phyloP scores from a whole-genome alignment of 116 monocot genomes.

The Cymodocea nodosa region DNA sequence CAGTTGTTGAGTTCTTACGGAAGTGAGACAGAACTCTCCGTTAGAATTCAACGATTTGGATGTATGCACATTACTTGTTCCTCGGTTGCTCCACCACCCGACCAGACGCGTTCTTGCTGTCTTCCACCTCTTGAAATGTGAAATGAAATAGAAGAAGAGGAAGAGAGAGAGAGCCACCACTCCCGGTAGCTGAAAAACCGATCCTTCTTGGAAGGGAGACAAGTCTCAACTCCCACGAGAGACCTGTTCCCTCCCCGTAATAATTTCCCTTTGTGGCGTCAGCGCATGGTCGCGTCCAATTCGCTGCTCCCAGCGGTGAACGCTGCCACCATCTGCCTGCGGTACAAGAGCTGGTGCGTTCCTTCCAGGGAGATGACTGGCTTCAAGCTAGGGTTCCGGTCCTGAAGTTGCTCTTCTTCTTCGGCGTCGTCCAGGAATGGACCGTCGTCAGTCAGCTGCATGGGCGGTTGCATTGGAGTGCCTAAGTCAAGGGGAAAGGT shows the following conservation, averaged over 20 bases:
- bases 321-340: background rate
- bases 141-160: no score
- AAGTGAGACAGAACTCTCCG: no score
- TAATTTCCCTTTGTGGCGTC: background rate
- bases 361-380: background rate
- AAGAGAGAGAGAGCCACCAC: no score
- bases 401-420: background rate
- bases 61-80: no score
- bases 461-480: background rate
- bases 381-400: conserved; percentile 1
- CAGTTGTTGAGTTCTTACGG: no score
- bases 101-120: no score
- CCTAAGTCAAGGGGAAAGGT: conserved; percentile 1
- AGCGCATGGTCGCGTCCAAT: conserved; percentile 5
- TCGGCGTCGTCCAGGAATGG: background rate
- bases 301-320: background rate
- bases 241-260: background rate
- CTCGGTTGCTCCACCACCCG: no score
- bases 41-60: no score
- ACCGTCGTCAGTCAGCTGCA: background rate
- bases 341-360: background rate
- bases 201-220: no score
- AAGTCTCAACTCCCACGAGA: background rate
- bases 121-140: no score
- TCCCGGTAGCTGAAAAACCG: no score